These are phyloP conservation scores for Ilex paraguariensis DNA, from an alignment of 305 asterid species.

Conservation along the genomic window DNA sequence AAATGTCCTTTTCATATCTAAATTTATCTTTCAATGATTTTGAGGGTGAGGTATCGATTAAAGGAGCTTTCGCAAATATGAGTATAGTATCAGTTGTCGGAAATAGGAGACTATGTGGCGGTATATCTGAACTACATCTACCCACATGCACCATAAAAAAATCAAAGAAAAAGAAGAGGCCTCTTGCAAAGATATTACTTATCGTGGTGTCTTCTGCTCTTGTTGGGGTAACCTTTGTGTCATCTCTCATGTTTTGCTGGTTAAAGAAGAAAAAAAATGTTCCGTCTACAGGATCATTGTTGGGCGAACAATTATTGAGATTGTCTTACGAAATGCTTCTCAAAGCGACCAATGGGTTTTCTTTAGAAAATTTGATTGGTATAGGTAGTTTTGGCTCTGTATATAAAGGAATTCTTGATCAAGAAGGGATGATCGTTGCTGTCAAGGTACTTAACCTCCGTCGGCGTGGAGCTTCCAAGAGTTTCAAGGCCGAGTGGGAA, in stretches of 20 bases:
- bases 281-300: neutral
- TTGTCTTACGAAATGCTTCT: neutral
- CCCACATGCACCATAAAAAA: neutral
- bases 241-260: too few relatives aligned
- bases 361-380: neutral
- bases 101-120: neutral
- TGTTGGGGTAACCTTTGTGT: neutral
- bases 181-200: too few relatives aligned
- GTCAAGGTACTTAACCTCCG: constrained; percentile 13
- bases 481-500: constrained; percentile 20
- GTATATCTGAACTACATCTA: neutral
- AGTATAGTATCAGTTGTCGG: neutral
- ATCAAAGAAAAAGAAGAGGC: neutral
- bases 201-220: neutral
- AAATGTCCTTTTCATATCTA: too few relatives aligned
- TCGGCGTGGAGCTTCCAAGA: constrained; percentile 17
- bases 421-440: constrained; percentile 6
- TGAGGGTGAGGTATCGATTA: neutral
- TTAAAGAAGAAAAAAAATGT: too few relatives aligned
- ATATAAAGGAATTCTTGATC: constrained; percentile 5
- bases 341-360: neutral
- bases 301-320: too few relatives aligned
- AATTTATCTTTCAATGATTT: neutral
- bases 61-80: neutral
- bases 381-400: constrained; percentile 8